Base-by-base conservation (phyloP, 2,329 filamentous ascomycete species). In the Colletotrichum lentis region DNA sequence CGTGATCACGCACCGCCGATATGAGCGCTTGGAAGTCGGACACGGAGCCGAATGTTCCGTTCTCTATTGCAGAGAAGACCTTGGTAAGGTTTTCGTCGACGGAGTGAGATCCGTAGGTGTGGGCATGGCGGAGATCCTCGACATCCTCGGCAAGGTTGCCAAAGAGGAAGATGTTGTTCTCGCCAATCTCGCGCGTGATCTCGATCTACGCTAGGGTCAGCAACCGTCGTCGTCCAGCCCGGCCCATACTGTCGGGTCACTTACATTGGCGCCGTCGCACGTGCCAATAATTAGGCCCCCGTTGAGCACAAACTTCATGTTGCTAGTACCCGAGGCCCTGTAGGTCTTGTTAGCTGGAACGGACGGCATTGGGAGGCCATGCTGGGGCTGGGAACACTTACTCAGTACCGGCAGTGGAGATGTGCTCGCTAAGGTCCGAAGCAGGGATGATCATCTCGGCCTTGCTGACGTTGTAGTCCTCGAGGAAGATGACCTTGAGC, bases 251-350 rank as follows among this genome's bases (percentile, higher is more conserved):
- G 2, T 46, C 14, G 55, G 60, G 52, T 49, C 14, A 84, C 90
- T 85, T 85, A 96, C 93, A 76, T 99, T 99, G 71, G 96, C 96
- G 77, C 96, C 96, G 76, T 99, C 96, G 77, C 95, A 97, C 22
- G 96, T 99, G 74, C 96, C 96, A 73, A 99, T 99, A 76, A 99
- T 97, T 70, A 99, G 84, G 71, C 96, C 96, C 71, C 96, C 96
- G 75, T 98, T 99, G 75, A 99, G 86, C 16, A 97, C 96, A 79
- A 99, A 99, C 81, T 99, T 99, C 96, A 99, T 99, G 88, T 99
- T 99, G 76, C 93, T 97, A 14, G 94, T 97, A 71, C 95, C 95
- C 71, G 87, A 90, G 22, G 88, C 88, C 77, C 84, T 86, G 56
- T 62, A 7, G 73, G 61, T 8, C 16, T 18, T 69, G 68, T 72